Conservation (phyloP, 1,139 yeast species). For the Sugiyamaella neomexicana region DNA sequence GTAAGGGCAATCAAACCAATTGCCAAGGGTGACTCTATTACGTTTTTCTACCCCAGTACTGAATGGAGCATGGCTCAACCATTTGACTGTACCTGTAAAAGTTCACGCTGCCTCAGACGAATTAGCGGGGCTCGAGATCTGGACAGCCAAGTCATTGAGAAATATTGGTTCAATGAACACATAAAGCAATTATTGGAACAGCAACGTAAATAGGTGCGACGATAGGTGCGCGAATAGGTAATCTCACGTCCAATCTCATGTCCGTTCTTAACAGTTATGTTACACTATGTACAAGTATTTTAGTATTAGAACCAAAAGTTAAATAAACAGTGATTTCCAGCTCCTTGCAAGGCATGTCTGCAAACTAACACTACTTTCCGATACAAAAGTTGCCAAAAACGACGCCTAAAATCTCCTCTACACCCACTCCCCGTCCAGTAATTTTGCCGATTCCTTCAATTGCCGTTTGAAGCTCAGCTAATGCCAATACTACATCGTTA, state of each 20-base stretch:
- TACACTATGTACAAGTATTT: too few relatives aligned
- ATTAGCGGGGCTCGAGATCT: slow-evolving; percentile 14
- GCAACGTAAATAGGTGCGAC: neutral
- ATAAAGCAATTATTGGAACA: slow-evolving; percentile 3
- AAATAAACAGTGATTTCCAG: neutral
- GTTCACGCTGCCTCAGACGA: slow-evolving; percentile 3
- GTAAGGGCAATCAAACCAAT: slow-evolving; percentile 17
- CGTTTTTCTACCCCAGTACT: slow-evolving; percentile 19
- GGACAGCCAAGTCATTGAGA: neutral
- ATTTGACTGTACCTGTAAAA: slow-evolving; percentile 13
- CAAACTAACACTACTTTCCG: slow-evolving; percentile 58
- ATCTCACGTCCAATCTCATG: too few relatives aligned
- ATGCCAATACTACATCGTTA: slow-evolving; percentile 77
- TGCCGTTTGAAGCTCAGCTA: slow-evolving; percentile 72
- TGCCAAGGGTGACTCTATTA: slow-evolving; percentile 10
- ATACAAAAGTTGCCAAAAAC: slow-evolving; percentile 92
- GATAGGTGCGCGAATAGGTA: too few relatives aligned
- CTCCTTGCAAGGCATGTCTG: too few relatives aligned
- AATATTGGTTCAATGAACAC: slow-evolving; percentile 18
- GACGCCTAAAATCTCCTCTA: slow-evolving; percentile 88
- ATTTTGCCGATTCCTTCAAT: slow-evolving; percentile 88
- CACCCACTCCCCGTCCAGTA: slow-evolving; percentile 84
- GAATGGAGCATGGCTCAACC: slow-evolving; percentile 21
- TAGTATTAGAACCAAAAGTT: neutral
- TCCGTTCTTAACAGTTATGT: too few relatives aligned